Percentiles rank a stretch among this genome's conserved stretches.
Evolutionary conservation across 192 early-diverging fungal genomes (phyloP).

Genomic region (Gorgonomyces haynaldii): DNA sequence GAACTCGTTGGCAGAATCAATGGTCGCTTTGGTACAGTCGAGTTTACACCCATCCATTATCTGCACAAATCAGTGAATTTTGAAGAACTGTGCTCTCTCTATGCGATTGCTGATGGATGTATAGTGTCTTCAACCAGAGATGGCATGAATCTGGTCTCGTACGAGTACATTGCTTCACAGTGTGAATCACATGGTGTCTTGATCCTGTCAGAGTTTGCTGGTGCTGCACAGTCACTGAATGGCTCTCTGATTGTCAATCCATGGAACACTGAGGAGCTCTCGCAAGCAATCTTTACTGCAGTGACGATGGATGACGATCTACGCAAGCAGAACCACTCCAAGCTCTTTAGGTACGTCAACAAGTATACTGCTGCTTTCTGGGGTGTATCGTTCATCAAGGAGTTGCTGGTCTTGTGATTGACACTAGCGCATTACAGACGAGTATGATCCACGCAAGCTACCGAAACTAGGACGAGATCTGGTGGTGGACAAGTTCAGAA

Average conservation of each 20-base stretch:
- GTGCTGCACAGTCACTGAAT: conserved; percentile 95
- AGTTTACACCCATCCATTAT: conserved; percentile 97
- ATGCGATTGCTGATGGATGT: conserved; percentile 92
- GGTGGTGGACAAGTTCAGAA: conserved; percentile 40
- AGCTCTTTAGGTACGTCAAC: conserved; percentile 85
- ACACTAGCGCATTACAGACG: conserved; percentile 56
- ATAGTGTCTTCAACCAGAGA: conserved; percentile 95
- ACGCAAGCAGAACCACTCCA: conserved; percentile 74
- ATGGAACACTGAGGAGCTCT: conserved; percentile 96
- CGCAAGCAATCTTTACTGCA: conserved; percentile 78
- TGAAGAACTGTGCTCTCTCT: conserved; percentile 90
- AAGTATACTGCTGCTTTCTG: conserved; percentile 98
- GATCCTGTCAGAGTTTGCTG: conserved; percentile 95
- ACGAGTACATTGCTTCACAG: conserved; percentile 93
- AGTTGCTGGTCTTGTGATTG: too few species aligned
- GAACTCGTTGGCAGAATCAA: conserved; percentile 98
- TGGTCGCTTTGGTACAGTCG: conserved; percentile 86
- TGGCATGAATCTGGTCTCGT: conserved; percentile 97
- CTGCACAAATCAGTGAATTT: conserved; percentile 94
- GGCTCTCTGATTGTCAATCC: conserved; percentile 97
- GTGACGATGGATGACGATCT: conserved; percentile 81
- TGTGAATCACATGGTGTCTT: conserved; percentile 85
- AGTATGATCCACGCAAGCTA: conserved; percentile 51
- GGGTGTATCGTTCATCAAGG: conserved; percentile 89
- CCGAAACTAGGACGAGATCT: conserved; percentile 42